Base-by-base conservation (phyloP, 2,329 filamentous ascomycete genomes). In the Beauveria sp. region DNA sequence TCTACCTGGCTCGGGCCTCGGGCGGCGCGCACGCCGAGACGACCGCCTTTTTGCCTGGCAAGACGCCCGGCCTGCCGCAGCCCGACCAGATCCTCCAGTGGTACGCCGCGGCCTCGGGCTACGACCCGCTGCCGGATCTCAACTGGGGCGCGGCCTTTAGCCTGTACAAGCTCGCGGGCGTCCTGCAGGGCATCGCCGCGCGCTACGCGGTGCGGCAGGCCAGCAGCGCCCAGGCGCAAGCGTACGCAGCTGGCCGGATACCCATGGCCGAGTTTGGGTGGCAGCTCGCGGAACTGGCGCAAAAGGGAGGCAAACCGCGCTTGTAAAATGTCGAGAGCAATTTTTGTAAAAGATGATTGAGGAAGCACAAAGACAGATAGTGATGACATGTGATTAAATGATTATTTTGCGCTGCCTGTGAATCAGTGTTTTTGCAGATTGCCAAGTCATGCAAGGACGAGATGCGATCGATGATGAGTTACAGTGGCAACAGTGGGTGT, bases 151-250 rank as follows among this genome's bases (percentile, higher is more conserved):
- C 80, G 70, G 83, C 85, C 1, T 88, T 88, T 70, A 82, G 77
- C 68, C 79, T 85, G 47, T 87, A 86, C 73, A 79, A 84, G 67
- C 75, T 80, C 58, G 79, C 85, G 34, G 85, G 81, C 56, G 86
- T 89, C 64, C 83, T 80, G 67, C 95, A 99, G 78, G 95, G 95
- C 3, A 98, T 99, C 72, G 93, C 93, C 54, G 95, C 95, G 55
- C 79, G 95, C 65, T 89, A 89, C 73, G 95, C 95, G 28, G 77
- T 83, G 53, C 79, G 93, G 54, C 93, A 98, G 80, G 95, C 95
- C 43, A 96, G 92, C 75, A 96, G 91, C 73, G 89, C 85, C 62
- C 84, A 89, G 72, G 95, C 95, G 7, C 83, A 80, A 67, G 81
- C 86, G 47, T 90, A 96, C 74, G 91, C 82, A 0, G 78, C 77